Percentiles rank a stretch among this genome's conserved stretches.
Conservation (phyloP, 2,329 filamentous ascomycete genomes). For the Colletotrichum sp. region DNA sequence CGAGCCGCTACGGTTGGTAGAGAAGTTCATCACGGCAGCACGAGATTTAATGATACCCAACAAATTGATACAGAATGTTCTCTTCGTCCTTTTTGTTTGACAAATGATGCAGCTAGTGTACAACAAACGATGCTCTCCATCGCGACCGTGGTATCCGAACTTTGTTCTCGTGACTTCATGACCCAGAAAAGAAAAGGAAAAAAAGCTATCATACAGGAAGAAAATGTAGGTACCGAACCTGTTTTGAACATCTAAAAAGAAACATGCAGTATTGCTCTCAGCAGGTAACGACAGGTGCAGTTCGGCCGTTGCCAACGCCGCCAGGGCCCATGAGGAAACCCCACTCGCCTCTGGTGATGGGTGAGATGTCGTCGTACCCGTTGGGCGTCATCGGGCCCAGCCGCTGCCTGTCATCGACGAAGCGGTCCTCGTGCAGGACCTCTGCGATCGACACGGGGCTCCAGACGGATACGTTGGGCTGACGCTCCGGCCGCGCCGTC, state of each 20-base stretch:
- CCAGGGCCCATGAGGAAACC: conserved; percentile 62
- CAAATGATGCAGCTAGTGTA: conserved; percentile 9
- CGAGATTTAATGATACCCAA: conserved; percentile 12
- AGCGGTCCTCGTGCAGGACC: conserved; percentile 36
- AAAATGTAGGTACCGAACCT: not conserved
- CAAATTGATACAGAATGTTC: not conserved
- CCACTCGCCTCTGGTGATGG: conserved; percentile 68
- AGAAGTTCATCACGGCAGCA: not conserved
- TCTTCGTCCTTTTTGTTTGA: not conserved
- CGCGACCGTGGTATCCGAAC: not conserved
- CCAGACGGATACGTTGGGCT: conserved; percentile 33
- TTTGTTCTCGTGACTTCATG: conserved; percentile 8
- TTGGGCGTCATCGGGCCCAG: conserved; percentile 62
- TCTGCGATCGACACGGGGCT: conserved; percentile 48
- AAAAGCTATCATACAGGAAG: conserved; percentile 9
- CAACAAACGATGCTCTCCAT: not conserved
- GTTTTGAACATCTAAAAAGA: not conserved
- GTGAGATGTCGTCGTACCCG: conserved; percentile 66
- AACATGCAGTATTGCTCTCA: conserved; percentile 30
- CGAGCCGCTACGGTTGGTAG: conserved; percentile 82
- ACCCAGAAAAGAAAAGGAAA: not conserved
- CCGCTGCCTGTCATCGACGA: conserved; percentile 24
- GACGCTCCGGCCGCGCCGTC: conserved; percentile 40
- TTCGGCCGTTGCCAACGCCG: conserved; percentile 47
- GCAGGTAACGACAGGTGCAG: conserved; percentile 58